These are phyloP conservation scores for Phytopythium aichiense DNA, from an alignment of 352 stramenopile species.

Conservation along the genomic window DNA sequence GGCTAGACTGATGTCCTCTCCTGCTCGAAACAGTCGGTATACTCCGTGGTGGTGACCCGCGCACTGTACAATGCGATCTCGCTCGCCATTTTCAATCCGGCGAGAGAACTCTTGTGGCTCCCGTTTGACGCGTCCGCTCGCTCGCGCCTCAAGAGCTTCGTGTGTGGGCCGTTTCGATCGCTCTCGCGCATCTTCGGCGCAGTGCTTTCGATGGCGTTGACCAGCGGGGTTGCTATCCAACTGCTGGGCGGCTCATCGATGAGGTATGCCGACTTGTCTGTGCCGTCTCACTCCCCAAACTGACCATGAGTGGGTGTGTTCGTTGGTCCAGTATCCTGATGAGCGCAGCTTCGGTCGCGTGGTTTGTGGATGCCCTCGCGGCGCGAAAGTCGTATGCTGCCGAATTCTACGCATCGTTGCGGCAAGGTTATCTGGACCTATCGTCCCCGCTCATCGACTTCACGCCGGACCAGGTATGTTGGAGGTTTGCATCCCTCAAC, in stretches of 20 bases:
- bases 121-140: constrained; percentile 72
- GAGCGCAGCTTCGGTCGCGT: constrained; percentile 51
- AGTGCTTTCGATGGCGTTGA: constrained; percentile 67
- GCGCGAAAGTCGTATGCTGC: constrained; percentile 78
- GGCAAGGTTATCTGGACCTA: constrained; percentile 78
- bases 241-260: constrained; percentile 47
- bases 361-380: constrained; percentile 67
- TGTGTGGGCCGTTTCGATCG: constrained; percentile 75
- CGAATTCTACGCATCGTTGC: constrained; percentile 83
- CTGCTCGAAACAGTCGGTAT: constrained; percentile 25
- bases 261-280: constrained; percentile 30
- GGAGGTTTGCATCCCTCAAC: neutral
- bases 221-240: constrained; percentile 32
- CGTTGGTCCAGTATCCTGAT: constrained; percentile 44
- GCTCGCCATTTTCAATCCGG: constrained; percentile 79
- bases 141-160: constrained; percentile 74
- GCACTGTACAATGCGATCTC: constrained; percentile 81
- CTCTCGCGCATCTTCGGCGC: constrained; percentile 74
- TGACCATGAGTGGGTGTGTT: neutral
- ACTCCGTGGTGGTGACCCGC: constrained; percentile 59
- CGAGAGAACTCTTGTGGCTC: constrained; percentile 82
- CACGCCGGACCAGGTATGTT: constrained; percentile 71
- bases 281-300: too few relatives aligned
- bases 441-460: constrained; percentile 78
- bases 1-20: neutral